Percentiles rank a stretch among this genome's conserved stretches.
phyloP scores from a whole-genome alignment of 2,329 filamentous ascomycete genomes.

The Aspergillus ruber region DNA sequence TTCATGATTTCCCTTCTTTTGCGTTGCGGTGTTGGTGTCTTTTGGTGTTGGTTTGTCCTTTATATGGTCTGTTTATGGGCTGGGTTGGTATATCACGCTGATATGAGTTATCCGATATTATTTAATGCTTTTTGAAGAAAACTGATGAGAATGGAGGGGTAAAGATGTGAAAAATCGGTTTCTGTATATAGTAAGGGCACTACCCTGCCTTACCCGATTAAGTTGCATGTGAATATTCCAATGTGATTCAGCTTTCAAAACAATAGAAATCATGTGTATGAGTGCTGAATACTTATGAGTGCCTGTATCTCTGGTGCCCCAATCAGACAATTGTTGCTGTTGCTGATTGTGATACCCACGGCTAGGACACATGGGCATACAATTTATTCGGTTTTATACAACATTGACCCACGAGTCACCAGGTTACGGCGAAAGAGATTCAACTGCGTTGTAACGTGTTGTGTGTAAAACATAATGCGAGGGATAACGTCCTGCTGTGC shows the following conservation, averaged over 20 bases:
- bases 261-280: neutral
- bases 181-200: neutral
- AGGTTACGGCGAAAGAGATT: too few species aligned
- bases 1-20: constrained; percentile 35
- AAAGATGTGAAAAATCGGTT: neutral
- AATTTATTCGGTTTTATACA: too few species aligned
- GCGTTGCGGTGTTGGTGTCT: neutral
- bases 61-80: neutral
- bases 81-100: neutral
- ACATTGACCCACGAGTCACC: too few species aligned
- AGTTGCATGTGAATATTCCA: neutral
- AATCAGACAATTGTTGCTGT: too few species aligned
- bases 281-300: neutral
- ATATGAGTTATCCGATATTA: too few species aligned
- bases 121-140: neutral
- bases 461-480: too few species aligned
- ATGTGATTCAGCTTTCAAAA: neutral
- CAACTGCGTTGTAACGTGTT: too few species aligned
- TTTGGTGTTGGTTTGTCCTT: constrained; percentile 1
- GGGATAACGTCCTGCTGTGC: too few species aligned
- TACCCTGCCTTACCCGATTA: neutral
- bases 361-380: too few species aligned
- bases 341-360: too few species aligned
- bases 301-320: too few species aligned
- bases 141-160: neutral